phyloP scores from a whole-genome alignment of 2,329 filamentous ascomycete genomes.

The Penicillium glabrum region DNA sequence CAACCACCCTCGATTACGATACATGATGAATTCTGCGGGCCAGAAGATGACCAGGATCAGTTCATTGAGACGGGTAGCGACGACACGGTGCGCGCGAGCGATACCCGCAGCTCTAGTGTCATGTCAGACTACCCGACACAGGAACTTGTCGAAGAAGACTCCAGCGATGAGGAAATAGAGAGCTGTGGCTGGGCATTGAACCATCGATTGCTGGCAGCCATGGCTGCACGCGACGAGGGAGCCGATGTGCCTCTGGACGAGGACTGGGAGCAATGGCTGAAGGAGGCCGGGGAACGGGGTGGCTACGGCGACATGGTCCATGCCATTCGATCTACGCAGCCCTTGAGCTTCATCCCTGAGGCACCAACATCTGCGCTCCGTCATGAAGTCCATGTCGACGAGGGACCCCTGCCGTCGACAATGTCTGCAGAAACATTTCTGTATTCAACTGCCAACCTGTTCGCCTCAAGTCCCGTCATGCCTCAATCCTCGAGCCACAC shows the following conservation, averaged over 20 bases:
- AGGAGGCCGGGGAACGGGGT: conserved; percentile 56
- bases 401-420: conserved; percentile 2
- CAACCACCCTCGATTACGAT: conserved; percentile 32
- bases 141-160: conserved; percentile 39
- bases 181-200: conserved; percentile 55
- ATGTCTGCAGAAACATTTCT: conserved; percentile 23
- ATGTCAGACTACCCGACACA: conserved; percentile 25
- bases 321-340: conserved; percentile 38
- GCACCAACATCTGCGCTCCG: conserved; percentile 19
- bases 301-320: conserved; percentile 42
- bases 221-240: conserved; percentile 53
- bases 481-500: conserved; percentile 24
- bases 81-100: conserved; percentile 23
- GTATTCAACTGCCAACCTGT: conserved; percentile 21
- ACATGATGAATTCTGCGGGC: conserved; percentile 29
- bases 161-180: conserved; percentile 48
- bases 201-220: conserved; percentile 53
- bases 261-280: conserved; percentile 59
- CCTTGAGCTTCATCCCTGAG: conserved; percentile 32
- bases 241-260: conserved; percentile 45
- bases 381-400: conserved; percentile 13
- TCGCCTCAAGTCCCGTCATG: conserved; percentile 21
- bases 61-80: conserved; percentile 23
- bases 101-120: conserved; percentile 20
- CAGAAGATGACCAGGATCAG: conserved; percentile 23